Percentiles rank a stretch among this genome's conserved stretches.
phyloP scores from a whole-genome alignment of 2,329 filamentous ascomycete species.

The Ceratocystis cacaofunesta region DNA sequence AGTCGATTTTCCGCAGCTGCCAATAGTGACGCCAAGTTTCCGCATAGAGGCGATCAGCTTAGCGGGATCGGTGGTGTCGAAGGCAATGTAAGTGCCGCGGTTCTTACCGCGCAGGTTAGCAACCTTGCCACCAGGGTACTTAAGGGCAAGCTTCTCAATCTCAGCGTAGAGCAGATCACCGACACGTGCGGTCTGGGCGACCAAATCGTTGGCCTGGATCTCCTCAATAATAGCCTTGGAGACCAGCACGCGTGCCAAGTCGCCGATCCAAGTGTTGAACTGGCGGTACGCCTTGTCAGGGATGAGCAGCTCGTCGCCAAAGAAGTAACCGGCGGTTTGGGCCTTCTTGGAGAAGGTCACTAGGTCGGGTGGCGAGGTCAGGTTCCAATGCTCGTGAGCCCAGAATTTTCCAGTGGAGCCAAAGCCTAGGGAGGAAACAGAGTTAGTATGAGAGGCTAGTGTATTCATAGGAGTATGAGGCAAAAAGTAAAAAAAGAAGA shows the following conservation, averaged over 20 bases:
- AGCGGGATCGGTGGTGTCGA: slow-evolving; percentile 56
- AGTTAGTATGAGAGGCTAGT: background rate
- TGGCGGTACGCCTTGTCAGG: slow-evolving; percentile 91
- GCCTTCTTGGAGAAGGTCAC: slow-evolving; percentile 95
- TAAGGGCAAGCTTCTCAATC: slow-evolving; percentile 45
- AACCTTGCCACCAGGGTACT: slow-evolving; percentile 51
- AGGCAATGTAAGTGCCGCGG: slow-evolving; percentile 56
- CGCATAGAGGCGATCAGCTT: slow-evolving; percentile 53
- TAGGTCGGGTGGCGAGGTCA: slow-evolving; percentile 69
- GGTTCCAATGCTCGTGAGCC: slow-evolving; percentile 91
- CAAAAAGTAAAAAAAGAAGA: background rate
- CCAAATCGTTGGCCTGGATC: slow-evolving; percentile 61
- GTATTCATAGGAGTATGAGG: background rate
- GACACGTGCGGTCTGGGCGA: slow-evolving; percentile 56
- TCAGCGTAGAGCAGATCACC: slow-evolving; percentile 55
- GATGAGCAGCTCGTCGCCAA: slow-evolving; percentile 59
- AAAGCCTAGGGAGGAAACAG: slow-evolving; percentile 36
- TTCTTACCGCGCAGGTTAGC: slow-evolving; percentile 63
- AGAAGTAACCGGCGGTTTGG: slow-evolving; percentile 88
- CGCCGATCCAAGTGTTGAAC: slow-evolving; percentile 97
- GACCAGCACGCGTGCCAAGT: slow-evolving; percentile 68
- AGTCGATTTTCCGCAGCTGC: slow-evolving; percentile 54
- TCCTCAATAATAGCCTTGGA: slow-evolving; percentile 79
- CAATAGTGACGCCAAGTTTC: slow-evolving; percentile 59
- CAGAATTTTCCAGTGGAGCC: slow-evolving; percentile 90